phyloP scores from a whole-genome alignment of 169 alveolate species.

The Perkinsus olseni region DNA sequence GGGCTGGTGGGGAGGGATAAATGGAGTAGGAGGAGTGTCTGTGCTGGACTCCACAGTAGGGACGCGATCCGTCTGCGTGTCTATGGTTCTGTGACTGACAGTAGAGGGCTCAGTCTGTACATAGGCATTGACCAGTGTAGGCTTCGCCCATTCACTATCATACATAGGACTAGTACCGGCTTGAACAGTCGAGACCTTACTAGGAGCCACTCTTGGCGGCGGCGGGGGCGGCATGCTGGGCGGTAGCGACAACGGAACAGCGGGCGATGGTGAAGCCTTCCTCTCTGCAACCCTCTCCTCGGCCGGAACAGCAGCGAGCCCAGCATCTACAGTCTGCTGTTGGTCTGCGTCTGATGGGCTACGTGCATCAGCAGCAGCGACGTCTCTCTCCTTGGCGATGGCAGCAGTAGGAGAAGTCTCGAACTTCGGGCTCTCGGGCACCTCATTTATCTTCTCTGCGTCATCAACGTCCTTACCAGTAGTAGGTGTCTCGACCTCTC shows the following conservation, averaged over 20 bases:
- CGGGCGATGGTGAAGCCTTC: too few species aligned
- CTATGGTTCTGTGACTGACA: neutral
- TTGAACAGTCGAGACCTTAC: neutral
- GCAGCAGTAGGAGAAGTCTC: neutral
- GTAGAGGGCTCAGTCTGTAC: neutral
- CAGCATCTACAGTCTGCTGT: neutral
- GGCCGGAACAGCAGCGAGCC: neutral
- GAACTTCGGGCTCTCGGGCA: neutral
- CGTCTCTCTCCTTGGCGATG: neutral
- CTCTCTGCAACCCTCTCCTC: too few species aligned
- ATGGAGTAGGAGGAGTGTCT: neutral
- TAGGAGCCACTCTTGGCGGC: neutral
- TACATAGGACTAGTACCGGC: neutral
- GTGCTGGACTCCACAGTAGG: neutral
- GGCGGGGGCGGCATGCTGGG: neutral
- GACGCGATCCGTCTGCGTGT: neutral
- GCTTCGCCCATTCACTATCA: neutral
- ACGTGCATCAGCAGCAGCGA: neutral
- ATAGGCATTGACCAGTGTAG: neutral
- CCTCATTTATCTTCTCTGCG: neutral
- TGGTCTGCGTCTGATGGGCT: neutral
- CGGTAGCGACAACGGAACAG: neutral
- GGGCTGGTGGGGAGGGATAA: neutral
- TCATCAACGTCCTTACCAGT: neutral
- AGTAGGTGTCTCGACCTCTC: neutral